Evolutionary conservation across 176 grass and related monocot genomes (phyloP).

Genomic region (Oryza meyeriana): DNA sequence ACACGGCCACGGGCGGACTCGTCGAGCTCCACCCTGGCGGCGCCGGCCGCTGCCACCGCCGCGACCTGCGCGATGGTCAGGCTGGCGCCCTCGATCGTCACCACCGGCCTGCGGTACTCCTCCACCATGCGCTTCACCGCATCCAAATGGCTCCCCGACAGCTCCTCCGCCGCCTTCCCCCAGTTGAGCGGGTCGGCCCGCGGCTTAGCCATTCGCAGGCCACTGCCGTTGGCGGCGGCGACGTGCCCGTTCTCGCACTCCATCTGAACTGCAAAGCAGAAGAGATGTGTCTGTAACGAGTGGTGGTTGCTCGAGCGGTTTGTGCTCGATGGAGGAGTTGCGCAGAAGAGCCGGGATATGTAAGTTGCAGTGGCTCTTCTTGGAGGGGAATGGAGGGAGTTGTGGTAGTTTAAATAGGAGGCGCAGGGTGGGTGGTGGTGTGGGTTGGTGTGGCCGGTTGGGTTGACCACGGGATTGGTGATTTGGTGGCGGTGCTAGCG

Average conservation of each 20-base stretch:
- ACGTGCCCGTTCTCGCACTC: conserved; percentile 17
- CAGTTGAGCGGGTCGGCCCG: conserved; percentile 59
- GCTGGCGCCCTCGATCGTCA: conserved; percentile 57
- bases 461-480: background rate
- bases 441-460: conserved; percentile 25
- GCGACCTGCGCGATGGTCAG: conserved; percentile 64
- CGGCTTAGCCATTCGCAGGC: conserved; percentile 19
- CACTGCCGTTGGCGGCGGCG: conserved; percentile 23
- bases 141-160: conserved; percentile 51
- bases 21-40: conserved; percentile 54
- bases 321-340: background rate
- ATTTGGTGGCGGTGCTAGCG: background rate
- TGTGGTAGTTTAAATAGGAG: conserved; percentile 56
- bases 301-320: background rate
- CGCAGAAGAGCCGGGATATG: conserved; percentile 30
- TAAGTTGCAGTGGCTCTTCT: conserved; percentile 19
- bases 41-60: conserved; percentile 44
- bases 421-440: background rate
- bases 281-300: background rate
- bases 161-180: conserved; percentile 38
- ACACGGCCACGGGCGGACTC: conserved; percentile 64
- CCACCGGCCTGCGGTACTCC: conserved; percentile 44
- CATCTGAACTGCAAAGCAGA: background rate
- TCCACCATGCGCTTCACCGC: conserved; percentile 62
- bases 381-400: conserved; percentile 29